Base-by-base conservation (phyloP, 2,329 filamentous ascomycete genomes). In the Cladorrhinum sp. region DNA sequence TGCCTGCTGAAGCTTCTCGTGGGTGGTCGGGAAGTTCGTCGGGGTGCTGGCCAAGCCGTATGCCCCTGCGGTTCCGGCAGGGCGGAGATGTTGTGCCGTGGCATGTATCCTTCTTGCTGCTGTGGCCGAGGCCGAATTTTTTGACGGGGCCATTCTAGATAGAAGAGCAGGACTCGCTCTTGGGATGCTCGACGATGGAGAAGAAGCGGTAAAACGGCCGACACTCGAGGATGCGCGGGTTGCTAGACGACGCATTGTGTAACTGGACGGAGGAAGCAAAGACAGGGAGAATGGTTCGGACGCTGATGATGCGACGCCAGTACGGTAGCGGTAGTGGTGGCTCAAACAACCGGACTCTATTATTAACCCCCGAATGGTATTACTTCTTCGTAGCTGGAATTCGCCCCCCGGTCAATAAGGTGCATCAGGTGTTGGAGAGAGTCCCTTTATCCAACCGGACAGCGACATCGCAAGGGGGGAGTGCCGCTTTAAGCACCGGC, bases 1-100 rank as follows among this genome's bases (percentile, higher is more conserved):
- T 38, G 89, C 86, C 61, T 84, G 75, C 67, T 82, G 70, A 68
- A 92, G 86, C 77, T 85, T 86, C 57, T 89, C 87, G 78, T 95
- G 91, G 22, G 81, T 85, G 58, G 80, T 88, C 24, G 88, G 89
- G 74, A 88, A 93, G 72, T 76, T 81, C 51, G 81, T 81, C 10
- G 84, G 77, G 20, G 81, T 83, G 58, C 81, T 84, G 49, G 80
- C 78, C 57, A 86, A 75, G 23, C 58, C 65, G 9, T 56, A 56
- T 18, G 23, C 53, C 3, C 63, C 63, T 16, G 79, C 79, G 51
- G 79, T 79, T 52, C 77, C 77, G 61, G 79, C 77, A 25, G 82
- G 78, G 67, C 78, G 78, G 50, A 86, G 77, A 66, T 85, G 81
- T 67, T 78, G 78, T 10, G 80, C 79, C 29, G 84, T 85, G 66